These are phyloP conservation scores for Pythium sukuiense DNA, from an alignment of 352 stramenopile genomes.

Conservation along the genomic window DNA sequence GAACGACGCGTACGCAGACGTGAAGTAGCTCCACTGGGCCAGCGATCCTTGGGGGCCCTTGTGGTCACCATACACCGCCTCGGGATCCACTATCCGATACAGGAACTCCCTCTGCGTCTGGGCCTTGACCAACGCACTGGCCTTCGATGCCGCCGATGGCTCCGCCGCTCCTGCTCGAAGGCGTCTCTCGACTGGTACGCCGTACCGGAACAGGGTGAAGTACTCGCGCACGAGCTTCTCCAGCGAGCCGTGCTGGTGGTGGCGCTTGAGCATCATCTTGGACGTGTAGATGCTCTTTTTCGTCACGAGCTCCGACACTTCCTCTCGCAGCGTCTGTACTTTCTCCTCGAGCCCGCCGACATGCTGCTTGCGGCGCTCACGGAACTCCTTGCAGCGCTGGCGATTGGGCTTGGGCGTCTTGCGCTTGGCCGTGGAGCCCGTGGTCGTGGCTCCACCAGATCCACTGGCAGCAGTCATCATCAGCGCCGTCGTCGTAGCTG, in stretches of 20 bases:
- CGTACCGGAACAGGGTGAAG: conserved; percentile 30
- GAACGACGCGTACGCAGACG: conserved; percentile 29
- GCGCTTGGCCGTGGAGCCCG: not conserved
- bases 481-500: not conserved
- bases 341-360: conserved; percentile 21
- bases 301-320: conserved; percentile 30
- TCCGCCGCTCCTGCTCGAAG: not conserved
- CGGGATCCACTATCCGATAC: conserved; percentile 20
- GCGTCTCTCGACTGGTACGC: conserved; percentile 25
- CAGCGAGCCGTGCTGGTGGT: conserved; percentile 31
- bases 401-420: conserved; percentile 31
- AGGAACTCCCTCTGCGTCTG: conserved; percentile 25
- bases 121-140: conserved; percentile 17
- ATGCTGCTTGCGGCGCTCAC: conserved; percentile 28
- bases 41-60: conserved; percentile 19
- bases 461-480: not conserved
- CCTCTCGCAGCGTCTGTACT: conserved; percentile 16
- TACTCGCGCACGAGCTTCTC: conserved; percentile 33
- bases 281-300: conserved; percentile 30
- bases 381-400: conserved; percentile 34
- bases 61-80: conserved; percentile 28
- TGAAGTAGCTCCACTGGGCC: conserved; percentile 31
- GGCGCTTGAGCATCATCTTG: conserved; percentile 28
- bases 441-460: not conserved
- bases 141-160: not conserved